phyloP scores from a whole-genome alignment of 2,329 filamentous ascomycete genomes.

The Sclerotinia spermophila region DNA sequence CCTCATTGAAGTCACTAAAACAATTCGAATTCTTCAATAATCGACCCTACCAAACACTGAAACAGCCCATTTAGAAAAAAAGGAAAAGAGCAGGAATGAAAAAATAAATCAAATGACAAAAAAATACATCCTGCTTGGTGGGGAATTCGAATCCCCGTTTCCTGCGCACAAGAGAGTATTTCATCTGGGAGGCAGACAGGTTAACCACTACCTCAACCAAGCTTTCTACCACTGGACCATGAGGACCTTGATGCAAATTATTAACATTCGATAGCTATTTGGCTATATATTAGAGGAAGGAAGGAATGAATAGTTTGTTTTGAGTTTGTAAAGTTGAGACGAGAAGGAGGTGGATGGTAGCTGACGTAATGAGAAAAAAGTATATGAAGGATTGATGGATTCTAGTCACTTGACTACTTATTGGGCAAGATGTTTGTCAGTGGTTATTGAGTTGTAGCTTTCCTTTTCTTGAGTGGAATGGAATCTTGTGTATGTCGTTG shows the following conservation, averaged over 20 bases:
- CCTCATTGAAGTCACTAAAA: too few species aligned
- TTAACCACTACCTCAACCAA: constrained; percentile 20
- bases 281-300: background rate
- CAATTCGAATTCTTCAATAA: background rate
- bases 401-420: background rate
- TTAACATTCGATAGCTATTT: background rate
- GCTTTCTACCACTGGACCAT: constrained; percentile 7
- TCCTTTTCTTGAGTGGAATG: background rate
- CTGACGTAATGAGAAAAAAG: background rate
- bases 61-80: background rate
- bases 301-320: background rate
- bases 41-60: background rate
- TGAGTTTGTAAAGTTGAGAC: background rate
- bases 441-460: background rate
- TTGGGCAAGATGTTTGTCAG: background rate
- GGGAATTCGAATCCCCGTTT: constrained; percentile 19
- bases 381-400: background rate
- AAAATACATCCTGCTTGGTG: constrained; percentile 11
- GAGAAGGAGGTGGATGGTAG: background rate
- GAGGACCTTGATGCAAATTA: background rate
- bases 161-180: background rate
- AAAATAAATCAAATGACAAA: background rate
- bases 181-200: constrained; percentile 16
- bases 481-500: background rate
- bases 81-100: background rate